Base-by-base conservation (phyloP, 257 asterid species). In the Solanum dulcamara region DNA sequence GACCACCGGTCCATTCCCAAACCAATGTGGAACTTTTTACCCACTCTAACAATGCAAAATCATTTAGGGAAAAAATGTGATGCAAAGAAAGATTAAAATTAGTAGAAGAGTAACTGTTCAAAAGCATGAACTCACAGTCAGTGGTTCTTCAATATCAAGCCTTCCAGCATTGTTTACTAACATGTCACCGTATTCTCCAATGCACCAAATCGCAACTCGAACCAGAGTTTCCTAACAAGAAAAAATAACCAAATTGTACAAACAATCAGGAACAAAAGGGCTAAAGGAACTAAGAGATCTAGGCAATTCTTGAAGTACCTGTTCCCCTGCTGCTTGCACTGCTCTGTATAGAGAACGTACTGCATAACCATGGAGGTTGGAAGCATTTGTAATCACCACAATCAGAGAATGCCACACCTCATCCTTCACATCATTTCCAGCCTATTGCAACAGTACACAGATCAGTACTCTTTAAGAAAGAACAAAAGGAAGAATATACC, bases 171-270 rank as follows among this genome's bases (percentile, higher is more conserved):
- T 93, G 86, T 87, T 81, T 80, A 95, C 93, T 90, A 97, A 90
- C 94, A 97, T 86, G 81, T 97, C 99, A 55, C 99, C 99, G 88
- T 94, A 97, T 91, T 97, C 99, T 86, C 99, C 99, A 57, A 97
- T 91, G 92, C 99, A 97, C 99, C 99, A 97, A 85, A 97, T 96
- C 35, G 96, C 96, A 91, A 97, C 99, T 86, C 97, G 95, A 87
- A 93, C 94, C 84, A 97, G 99, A 85, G 92, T 91, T 93, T 95
- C 99, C 99, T 97, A 85, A 80, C 57, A 81, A 85, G 91, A 71
- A 85, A 62, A 62, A 46, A 37, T 30, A 83, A 83, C 50, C 71
- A 66, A 79, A 71, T 70, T 66, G 48, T 38, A 83, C 85, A 62
- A 81, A 80, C 33, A 38, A 86, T 8, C 50, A 77, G 66, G 55